Percentiles rank a stretch among this genome's conserved stretches.
Conservation (phyloP, 306 rosid genomes). For the Arachis hypogaea region DNA sequence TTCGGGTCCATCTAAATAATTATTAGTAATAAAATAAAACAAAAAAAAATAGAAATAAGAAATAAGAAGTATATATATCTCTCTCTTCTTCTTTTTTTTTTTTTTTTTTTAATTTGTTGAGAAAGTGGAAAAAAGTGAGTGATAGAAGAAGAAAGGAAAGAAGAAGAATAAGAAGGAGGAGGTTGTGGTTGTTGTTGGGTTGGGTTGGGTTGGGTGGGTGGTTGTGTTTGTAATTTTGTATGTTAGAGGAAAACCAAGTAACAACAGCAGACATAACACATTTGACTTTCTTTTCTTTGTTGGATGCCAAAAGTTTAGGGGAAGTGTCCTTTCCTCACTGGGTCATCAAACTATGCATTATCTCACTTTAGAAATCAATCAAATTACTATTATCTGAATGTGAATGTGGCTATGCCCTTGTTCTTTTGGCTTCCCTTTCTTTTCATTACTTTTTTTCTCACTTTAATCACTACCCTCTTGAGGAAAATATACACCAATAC, state of each 20-base stretch:
- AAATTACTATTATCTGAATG: background rate
- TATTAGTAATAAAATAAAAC: background rate
- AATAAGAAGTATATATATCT: background rate
- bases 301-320: background rate
- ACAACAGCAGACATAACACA: background rate
- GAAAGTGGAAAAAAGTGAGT: no score
- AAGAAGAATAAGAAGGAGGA: background rate
- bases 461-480: background rate
- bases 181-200: background rate
- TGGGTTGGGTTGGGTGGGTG: background rate
- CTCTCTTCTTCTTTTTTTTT: no score
- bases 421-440: background rate
- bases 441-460: background rate
- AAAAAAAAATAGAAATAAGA: background rate
- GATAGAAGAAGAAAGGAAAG: background rate
- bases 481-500: background rate
- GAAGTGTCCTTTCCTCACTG: background rate
- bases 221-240: background rate
- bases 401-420: background rate
- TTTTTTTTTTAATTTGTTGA: background rate
- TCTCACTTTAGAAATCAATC: no score
- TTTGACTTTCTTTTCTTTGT: background rate
- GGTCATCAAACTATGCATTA: background rate
- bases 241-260: background rate
- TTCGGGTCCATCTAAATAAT: constrained; percentile 48